A percentile compares a stretch with the other conserved stretches of the same genome.
Evolutionary conservation across 139 green algal species (phyloP).

Genomic region (Closterium sp.): DNA sequence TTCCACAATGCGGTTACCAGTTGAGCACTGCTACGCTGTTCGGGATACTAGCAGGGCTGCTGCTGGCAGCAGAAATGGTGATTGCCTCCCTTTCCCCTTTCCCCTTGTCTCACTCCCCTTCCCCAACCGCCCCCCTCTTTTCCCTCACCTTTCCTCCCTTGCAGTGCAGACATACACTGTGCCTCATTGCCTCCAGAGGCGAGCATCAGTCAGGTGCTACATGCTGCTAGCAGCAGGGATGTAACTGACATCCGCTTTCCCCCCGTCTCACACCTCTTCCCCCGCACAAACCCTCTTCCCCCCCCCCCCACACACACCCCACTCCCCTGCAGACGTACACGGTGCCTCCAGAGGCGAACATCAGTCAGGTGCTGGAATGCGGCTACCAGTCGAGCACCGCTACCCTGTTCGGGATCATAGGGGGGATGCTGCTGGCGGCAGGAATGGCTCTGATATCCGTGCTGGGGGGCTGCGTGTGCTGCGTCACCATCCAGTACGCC

Average conservation of each 20-base stretch:
- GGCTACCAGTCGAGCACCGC: slow-evolving; percentile 1
- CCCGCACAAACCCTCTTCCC: neutral
- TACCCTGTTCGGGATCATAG: neutral
- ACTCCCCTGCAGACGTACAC: neutral
- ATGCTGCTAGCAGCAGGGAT: slow-evolving; percentile 19
- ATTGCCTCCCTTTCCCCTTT: too few relatives aligned
- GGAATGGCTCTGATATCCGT: too few relatives aligned
- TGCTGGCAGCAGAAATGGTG: neutral
- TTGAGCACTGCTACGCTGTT: neutral
- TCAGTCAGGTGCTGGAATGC: slow-evolving; percentile 8
- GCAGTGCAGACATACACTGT: slow-evolving; percentile 2
- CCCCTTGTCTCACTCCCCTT: too few relatives aligned
- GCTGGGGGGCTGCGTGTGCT: slow-evolving; percentile 26
- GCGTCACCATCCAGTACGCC: slow-evolving; percentile 6
- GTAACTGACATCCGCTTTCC: too few relatives aligned
- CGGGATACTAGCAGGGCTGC: neutral
- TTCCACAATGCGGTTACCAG: neutral
- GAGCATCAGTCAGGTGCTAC: neutral
- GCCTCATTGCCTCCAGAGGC: neutral
- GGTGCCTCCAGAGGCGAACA: neutral
- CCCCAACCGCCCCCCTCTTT: too few relatives aligned
- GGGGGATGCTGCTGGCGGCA: too few relatives aligned
- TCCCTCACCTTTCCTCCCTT: neutral
- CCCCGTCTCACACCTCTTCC: too few relatives aligned
- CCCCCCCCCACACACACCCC: neutral